A percentile compares a stretch with the other conserved stretches of the same genome.
phyloP scores from a whole-genome alignment of 2,329 filamentous ascomycete genomes.

The Diaporthe nobilis region DNA sequence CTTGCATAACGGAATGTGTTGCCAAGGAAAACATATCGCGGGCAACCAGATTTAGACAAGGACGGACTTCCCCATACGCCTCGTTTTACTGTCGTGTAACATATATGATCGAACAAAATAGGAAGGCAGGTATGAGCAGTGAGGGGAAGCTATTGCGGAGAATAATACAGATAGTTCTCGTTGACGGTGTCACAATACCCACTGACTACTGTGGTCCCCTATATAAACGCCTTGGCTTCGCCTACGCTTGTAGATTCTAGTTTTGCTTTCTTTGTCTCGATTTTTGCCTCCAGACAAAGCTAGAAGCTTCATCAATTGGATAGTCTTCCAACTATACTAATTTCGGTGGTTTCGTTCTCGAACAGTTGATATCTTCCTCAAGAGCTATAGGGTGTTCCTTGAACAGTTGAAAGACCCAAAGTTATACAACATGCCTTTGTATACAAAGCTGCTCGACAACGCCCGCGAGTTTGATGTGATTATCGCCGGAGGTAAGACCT shows the following conservation, averaged over 20 bases:
- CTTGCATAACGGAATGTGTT: not conserved
- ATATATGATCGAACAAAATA: not conserved
- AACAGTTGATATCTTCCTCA: too few relatives aligned
- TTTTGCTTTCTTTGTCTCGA: too few relatives aligned
- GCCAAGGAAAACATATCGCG: not conserved
- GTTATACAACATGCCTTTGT: constrained; percentile 28
- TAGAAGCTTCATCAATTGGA: not conserved
- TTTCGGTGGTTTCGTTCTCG: too few relatives aligned
- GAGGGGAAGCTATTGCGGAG: constrained; percentile 6
- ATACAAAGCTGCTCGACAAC: constrained; percentile 45
- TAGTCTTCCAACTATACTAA: not conserved
- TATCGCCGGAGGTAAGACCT: constrained; percentile 44
- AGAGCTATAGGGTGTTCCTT: too few relatives aligned
- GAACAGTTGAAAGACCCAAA: too few relatives aligned
- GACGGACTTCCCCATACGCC: not conserved
- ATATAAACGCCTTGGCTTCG: too few relatives aligned
- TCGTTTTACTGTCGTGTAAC: not conserved
- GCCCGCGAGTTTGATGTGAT: constrained; percentile 60
- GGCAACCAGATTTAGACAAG: not conserved
- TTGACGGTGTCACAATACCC: not conserved
- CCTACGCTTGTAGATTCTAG: too few relatives aligned
- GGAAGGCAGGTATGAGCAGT: not conserved
- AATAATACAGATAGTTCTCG: not conserved
- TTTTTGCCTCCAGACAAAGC: not conserved
- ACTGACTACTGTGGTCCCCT: too few relatives aligned